Base-by-base conservation (phyloP, 495 filamentous ascomycete genomes). In the Penicillium pulvis region DNA sequence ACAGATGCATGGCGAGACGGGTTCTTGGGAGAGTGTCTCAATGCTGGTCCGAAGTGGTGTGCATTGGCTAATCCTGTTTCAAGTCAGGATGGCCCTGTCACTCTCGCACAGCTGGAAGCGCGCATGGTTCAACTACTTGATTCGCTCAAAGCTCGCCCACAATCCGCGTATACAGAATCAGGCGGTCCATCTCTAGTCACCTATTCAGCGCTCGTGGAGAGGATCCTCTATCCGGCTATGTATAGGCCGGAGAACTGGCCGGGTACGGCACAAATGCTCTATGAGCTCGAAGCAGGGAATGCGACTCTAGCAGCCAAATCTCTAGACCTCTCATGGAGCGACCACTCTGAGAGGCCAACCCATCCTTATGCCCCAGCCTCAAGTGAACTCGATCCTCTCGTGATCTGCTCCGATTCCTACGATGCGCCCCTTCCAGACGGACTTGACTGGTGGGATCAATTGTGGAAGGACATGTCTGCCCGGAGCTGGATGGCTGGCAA, bases 401-500 rank as follows among this genome's bases (percentile, higher is more conserved):
- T 65, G 12, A 61, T 65, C 47, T 65, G 62, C 44, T 26, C 62
- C 26, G 62, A 65, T 51, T 46, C 58, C 16, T 56, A 61, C 23
- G 62, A 65, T 44, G 62, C 62, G 4, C 58, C 62, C 7, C 31
- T 56, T 5, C 58, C 62, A 14, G 54, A 63, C 19, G 58, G 62
- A 19, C 62, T 65, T 8, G 33, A 45, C 4, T 65, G 62, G 62
- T 65, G 58, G 62, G 52, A 48, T 45, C 17, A 44, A 0, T 31
- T 65, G 42, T 65, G 58, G 62, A 19, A 5, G 2, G 53, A 52
- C 35, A 65, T 65, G 62, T 44, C 62, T 14, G n/a, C 23, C 24
- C 45, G 56, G 17, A 65, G 62, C 47, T 65, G 62, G 62, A 53
- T 65, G 2, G 55, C 62, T 8, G 62, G 62, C 1, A 65, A 61